These are phyloP conservation scores for Pseudocercospora crystallina DNA, from an alignment of 2,329 filamentous ascomycete genomes.

Conservation along the genomic window DNA sequence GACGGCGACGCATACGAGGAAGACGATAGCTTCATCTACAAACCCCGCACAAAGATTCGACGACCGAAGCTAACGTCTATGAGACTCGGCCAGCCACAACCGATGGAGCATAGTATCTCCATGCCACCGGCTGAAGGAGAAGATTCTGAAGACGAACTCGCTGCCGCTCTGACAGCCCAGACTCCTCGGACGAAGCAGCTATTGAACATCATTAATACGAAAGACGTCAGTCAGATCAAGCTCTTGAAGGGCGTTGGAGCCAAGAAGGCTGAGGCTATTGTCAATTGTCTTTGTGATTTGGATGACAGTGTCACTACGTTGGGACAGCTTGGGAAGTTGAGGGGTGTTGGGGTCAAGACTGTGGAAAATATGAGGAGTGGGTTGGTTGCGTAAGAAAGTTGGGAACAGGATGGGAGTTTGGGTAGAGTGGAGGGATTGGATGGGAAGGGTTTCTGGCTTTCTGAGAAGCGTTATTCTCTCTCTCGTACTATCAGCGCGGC, in stretches of 20 bases:
- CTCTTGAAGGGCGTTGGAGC: slow-evolving; percentile 68
- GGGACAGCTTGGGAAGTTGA: slow-evolving; percentile 46
- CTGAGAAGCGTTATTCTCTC: no score
- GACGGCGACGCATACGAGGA: slow-evolving; percentile 36
- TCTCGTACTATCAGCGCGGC: no score
- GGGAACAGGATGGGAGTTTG: not conserved
- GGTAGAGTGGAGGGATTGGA: no score
- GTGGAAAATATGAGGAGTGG: slow-evolving; percentile 53
- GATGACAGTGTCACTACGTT: slow-evolving; percentile 42
- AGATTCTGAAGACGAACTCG: slow-evolving; percentile 36
- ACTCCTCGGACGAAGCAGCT: slow-evolving; percentile 63
- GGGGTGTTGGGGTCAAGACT: slow-evolving; percentile 51
- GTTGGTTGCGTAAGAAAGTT: slow-evolving; percentile 7
- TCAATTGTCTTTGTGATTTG: slow-evolving; percentile 49
- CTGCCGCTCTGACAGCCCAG: slow-evolving; percentile 26
- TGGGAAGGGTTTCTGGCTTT: no score
- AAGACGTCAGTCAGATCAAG: slow-evolving; percentile 65
- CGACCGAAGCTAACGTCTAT: slow-evolving; percentile 17
- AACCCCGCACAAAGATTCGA: slow-evolving; percentile 41
- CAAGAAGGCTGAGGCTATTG: slow-evolving; percentile 64
- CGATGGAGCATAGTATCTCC: no score
- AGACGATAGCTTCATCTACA: slow-evolving; percentile 39
- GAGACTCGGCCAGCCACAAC: no score
- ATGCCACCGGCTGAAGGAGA: slow-evolving; percentile 18
- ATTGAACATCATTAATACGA: slow-evolving; percentile 71